Percentiles rank a stretch among this genome's conserved stretches.
Conservation (phyloP, 1,284 basidiomycete species). For the Tilletia setariae region DNA sequence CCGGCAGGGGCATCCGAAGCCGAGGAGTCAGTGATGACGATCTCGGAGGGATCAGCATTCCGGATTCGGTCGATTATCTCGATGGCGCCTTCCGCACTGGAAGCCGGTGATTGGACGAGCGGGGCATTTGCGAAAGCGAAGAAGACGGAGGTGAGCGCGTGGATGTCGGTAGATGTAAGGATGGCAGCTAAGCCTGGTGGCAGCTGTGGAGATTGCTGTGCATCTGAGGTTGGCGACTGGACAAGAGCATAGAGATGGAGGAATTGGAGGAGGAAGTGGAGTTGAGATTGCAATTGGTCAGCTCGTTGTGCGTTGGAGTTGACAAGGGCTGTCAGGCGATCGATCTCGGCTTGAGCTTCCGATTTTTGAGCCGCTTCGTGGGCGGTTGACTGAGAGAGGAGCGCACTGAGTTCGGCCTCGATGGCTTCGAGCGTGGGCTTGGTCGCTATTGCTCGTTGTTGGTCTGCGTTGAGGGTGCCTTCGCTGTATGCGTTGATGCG, state of each 20-base stretch:
- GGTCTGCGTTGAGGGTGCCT: conserved; percentile 17
- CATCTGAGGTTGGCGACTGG: conserved; percentile 25
- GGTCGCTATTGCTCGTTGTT: neutral
- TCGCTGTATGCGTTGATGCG: conserved; percentile 16
- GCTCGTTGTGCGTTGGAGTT: neutral
- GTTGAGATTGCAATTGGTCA: conserved; percentile 21
- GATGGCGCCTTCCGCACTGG: neutral
- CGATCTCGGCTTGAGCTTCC: neutral
- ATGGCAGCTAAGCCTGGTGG: neutral
- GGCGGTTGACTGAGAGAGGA: neutral
- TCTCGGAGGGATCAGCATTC: neutral
- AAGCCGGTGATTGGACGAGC: neutral
- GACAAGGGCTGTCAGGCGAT: neutral
- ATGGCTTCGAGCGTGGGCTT: conserved; percentile 17
- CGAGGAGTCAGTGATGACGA: neutral
- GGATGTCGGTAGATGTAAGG: neutral
- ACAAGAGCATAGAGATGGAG: conserved; percentile 36
- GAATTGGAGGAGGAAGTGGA: conserved; percentile 35
- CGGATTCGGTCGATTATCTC: conserved; percentile 5
- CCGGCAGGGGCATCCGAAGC: neutral
- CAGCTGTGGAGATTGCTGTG: neutral
- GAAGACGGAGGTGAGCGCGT: conserved; percentile 3
- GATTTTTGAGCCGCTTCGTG: neutral
- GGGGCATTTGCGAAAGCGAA: conserved; percentile 10
- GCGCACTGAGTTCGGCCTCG: conserved; percentile 8